Conservation (phyloP, 768 basidiomycete genomes). For the Suillus plorans region DNA sequence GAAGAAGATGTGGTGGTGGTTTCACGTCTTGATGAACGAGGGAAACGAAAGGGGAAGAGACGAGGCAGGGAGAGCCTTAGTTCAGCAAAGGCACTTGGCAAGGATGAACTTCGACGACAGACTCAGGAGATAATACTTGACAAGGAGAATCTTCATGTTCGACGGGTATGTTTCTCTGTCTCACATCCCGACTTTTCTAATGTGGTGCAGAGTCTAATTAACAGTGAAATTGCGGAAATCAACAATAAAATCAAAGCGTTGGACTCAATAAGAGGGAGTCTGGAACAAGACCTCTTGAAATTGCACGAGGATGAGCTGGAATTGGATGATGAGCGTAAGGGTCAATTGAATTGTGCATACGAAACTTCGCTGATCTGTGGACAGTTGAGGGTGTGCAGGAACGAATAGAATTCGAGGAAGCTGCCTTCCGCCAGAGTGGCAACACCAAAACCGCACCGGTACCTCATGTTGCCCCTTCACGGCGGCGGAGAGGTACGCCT, state of each 20-base stretch:
- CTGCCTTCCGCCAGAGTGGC: constrained; percentile 30
- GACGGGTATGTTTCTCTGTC: constrained; percentile 51
- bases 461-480: constrained; percentile 26
- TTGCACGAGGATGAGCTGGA: constrained; percentile 95
- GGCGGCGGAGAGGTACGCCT: constrained; percentile 31
- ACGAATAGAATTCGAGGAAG: constrained; percentile 70
- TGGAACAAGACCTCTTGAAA: constrained; percentile 81
- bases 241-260: constrained; percentile 86
- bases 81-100: constrained; percentile 68
- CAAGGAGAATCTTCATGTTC: constrained; percentile 90
- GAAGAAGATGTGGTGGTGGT: constrained; percentile 78
- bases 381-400: constrained; percentile 90
- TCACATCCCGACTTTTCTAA: constrained; percentile 9
- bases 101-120: constrained; percentile 83
- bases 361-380: constrained; percentile 8
- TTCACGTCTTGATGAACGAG: constrained; percentile 34
- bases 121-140: constrained; percentile 84
- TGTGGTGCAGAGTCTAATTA: constrained; percentile 67
- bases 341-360: not conserved
- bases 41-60: constrained; percentile 37
- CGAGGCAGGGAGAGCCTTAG: constrained; percentile 67
- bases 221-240: constrained; percentile 86
- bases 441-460: constrained; percentile 13
- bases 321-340: constrained; percentile 91
- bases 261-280: constrained; percentile 73